A percentile compares a stretch with the other conserved stretches of the same genome.
These are phyloP conservation scores for Tuber calosporum DNA, from an alignment of 495 filamentous ascomycete species.

Conservation along the genomic window DNA sequence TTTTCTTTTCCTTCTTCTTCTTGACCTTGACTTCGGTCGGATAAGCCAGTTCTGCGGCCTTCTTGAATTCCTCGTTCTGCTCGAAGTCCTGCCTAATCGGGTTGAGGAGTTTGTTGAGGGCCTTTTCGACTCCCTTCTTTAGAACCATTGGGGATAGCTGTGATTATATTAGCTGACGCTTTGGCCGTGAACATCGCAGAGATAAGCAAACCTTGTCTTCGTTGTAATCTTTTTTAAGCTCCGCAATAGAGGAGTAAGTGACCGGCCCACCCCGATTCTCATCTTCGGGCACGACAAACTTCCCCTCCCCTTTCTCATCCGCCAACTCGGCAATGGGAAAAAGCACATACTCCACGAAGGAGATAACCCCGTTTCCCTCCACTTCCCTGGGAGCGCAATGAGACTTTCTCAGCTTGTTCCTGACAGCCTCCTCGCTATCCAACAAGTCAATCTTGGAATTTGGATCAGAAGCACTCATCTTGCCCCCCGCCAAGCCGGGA, in stretches of 20 bases:
- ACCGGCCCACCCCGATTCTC: slow-evolving; percentile 59
- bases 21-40: slow-evolving; percentile 64
- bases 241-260: slow-evolving; percentile 62
- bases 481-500: slow-evolving; percentile 67
- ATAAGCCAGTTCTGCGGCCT: slow-evolving; percentile 72
- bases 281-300: slow-evolving; percentile 54
- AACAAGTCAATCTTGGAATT: slow-evolving; percentile 89
- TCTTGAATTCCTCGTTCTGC: slow-evolving; percentile 69
- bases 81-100: slow-evolving; percentile 69
- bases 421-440: slow-evolving; percentile 62
- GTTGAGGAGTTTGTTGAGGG: slow-evolving; percentile 61
- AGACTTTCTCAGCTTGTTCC: slow-evolving; percentile 77
- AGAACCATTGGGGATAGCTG: slow-evolving; percentile 77
- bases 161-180: slow-evolving; percentile 30
- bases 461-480: slow-evolving; percentile 51
- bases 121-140: slow-evolving; percentile 66
- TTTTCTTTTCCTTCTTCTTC: slow-evolving; percentile 64
- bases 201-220: slow-evolving; percentile 61
- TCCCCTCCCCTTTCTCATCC: slow-evolving; percentile 48
- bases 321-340: slow-evolving; percentile 59
- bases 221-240: slow-evolving; percentile 70
- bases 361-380: slow-evolving; percentile 77
- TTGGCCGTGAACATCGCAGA: not conserved
- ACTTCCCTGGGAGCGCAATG: slow-evolving; percentile 64
- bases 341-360: slow-evolving; percentile 76